These are phyloP conservation scores for Schizophyllum commune DNA, from an alignment of 1,284 basidiomycete genomes.

Conservation along the genomic window DNA sequence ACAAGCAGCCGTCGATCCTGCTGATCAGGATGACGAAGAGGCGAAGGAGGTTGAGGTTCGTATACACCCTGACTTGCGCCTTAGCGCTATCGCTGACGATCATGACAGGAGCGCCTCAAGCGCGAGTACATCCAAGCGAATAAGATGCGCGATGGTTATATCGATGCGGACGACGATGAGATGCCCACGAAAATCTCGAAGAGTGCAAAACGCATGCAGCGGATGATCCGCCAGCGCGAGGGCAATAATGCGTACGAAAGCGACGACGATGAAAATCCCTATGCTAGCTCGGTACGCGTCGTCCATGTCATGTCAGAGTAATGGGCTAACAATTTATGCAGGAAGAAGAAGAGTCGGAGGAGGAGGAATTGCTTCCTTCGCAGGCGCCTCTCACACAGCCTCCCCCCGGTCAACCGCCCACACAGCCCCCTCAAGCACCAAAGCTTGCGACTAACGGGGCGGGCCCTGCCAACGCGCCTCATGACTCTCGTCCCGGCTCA, in stretches of 20 bases:
- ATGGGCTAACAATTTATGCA: conserved; percentile 15
- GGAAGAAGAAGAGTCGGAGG: conserved; percentile 66
- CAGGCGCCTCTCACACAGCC: conserved; percentile 27
- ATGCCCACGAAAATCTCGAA: conserved; percentile 46
- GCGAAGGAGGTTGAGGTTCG: conserved; percentile 78
- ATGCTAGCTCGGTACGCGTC: conserved; percentile 59
- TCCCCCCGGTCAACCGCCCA: conserved; percentile 7
- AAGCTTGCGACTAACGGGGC: neutral
- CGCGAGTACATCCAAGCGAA: conserved; percentile 75
- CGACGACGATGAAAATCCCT: conserved; percentile 76
- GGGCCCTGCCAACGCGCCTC: neutral
- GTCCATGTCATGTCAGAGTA: conserved; percentile 6
- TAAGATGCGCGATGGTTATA: conserved; percentile 57
- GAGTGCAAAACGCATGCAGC: conserved; percentile 71
- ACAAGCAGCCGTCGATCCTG: conserved; percentile 38
- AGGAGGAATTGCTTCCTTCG: conserved; percentile 43
- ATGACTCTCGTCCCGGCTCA: conserved; percentile 21
- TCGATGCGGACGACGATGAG: conserved; percentile 70
- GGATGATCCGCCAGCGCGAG: conserved; percentile 66
- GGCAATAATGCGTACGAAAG: conserved; percentile 72
- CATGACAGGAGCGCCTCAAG: conserved; percentile 69
- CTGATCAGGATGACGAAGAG: conserved; percentile 76
- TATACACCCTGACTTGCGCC: conserved; percentile 1
- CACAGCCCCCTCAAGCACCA: conserved; percentile 20
- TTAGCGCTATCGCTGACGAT: conserved; percentile 1